Evolutionary conservation across 371 early-diverging fungal species (phyloP), one percentile per base, ranked within the genome.

Genomic region (Rhizopus stolonifer): DNA sequence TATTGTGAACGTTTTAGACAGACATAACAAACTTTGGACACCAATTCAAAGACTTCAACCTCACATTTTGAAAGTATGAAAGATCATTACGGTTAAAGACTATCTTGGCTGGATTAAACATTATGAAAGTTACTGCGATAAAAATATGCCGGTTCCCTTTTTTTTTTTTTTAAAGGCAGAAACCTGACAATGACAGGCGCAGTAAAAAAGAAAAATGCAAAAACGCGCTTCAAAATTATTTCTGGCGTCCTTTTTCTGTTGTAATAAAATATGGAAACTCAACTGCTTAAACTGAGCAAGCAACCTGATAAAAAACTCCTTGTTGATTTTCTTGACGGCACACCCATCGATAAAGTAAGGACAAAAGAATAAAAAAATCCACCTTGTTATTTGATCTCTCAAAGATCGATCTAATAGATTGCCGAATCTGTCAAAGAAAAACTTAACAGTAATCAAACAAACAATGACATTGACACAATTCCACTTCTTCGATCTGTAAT

Each of bases 401-500:
- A 11, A 33, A 13, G 14, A 36, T 24, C 11, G 11, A 32, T 33
- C 8, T 29, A 42, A 6, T 52, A 66, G 70, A 56, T 65, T 34
- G n/a, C 25, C 11, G 19, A 19, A 5, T 15, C 46, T 14, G 42
- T 70, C 17, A 24, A 33, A 39, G 25, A 45, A 2, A 61, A 59
- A 38, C 43, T 72, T n/a, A 10, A 56, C 17, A 21, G 50, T 11
- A 54, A 36, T 29, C 24, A 47, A 21, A 33, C 48, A 0, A 46
- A 46, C 10, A 61, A 76, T 40, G 72, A 69, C n/a, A 52, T 67
- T 4, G 77, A 77, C 40, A 65, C 74, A 0, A 45, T 70, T 1
- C 56, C 65, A 4, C 33, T 82, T 21, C 49, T 80, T 26, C 59
- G 77, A 46, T 79, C 74, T 9, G 48, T 79, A 13, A 32, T 80